A percentile compares a stretch with the other conserved stretches of the same genome.
phyloP scores from a whole-genome alignment of 768 basidiomycete genomes.

The Macrolepiota albuminosa region DNA sequence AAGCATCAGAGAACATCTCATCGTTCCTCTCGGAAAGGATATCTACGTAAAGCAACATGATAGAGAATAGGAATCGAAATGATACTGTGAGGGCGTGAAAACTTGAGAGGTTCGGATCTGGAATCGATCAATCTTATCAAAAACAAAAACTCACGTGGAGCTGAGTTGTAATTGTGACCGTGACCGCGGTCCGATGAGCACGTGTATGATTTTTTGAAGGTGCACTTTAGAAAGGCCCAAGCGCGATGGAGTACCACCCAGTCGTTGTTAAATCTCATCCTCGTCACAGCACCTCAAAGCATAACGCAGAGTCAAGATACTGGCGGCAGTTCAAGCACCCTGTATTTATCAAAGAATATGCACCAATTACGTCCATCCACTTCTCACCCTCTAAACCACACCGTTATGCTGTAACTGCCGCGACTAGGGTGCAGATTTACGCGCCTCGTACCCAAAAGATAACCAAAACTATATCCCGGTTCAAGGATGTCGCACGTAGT shows the following conservation, averaged over 20 bases:
- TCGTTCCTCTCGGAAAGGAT: conserved; percentile 57
- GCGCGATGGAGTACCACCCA: conserved; percentile 75
- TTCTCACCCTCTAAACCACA: conserved; percentile 88
- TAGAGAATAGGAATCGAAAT: conserved; percentile 10
- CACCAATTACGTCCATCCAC: conserved; percentile 91
- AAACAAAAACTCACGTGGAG: conserved; percentile 1
- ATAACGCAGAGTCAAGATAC: conserved; percentile 71
- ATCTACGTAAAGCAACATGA: conserved; percentile 76
- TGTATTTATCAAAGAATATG: conserved; percentile 96
- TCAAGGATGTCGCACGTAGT: conserved; percentile 92
- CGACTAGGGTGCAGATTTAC: conserved; percentile 91
- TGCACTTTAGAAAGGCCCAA: neutral
- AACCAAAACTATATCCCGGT: conserved; percentile 92
- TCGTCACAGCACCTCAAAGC: conserved; percentile 48
- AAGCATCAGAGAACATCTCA: conserved; percentile 95
- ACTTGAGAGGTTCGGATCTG: conserved; percentile 8
- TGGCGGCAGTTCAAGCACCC: conserved; percentile 88
- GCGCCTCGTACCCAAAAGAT: conserved; percentile 95
- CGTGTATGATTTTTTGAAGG: conserved; percentile 15
- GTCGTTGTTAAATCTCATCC: conserved; percentile 63
- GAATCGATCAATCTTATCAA: conserved; percentile 27
- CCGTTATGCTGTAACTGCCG: conserved; percentile 92
- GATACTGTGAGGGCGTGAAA: conserved; percentile 6
- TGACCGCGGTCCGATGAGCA: conserved; percentile 15
- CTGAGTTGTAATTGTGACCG: conserved; percentile 13